These are phyloP conservation scores for Phialocephala sp. DNA, from an alignment of 2,329 filamentous ascomycete species.

Conservation along the genomic window DNA sequence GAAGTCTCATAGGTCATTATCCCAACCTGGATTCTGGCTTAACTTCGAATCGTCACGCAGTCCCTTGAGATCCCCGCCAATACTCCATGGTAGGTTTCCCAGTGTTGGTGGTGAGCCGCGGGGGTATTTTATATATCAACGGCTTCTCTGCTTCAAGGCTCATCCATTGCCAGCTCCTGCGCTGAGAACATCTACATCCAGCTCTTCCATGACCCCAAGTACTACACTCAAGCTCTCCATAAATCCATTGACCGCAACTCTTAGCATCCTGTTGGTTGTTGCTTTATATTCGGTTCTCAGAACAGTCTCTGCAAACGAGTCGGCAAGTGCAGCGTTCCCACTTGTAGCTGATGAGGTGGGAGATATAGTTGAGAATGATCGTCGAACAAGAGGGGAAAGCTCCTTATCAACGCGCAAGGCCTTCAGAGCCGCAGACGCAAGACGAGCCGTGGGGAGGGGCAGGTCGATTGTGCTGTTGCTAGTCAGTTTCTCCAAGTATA, in stretches of 20 bases:
- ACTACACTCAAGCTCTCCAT: constrained; percentile 89
- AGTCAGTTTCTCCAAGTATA: neutral
- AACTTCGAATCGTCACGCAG: neutral
- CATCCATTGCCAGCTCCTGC: constrained; percentile 42
- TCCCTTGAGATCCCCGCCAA: neutral
- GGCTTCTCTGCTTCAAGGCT: neutral
- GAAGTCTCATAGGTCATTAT: neutral
- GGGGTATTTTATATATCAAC: neutral
- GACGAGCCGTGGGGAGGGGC: constrained; percentile 80
- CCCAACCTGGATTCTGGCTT: neutral
- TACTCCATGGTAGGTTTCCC: neutral
- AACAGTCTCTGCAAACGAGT: constrained; percentile 52
- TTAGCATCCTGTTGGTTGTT: constrained; percentile 93
- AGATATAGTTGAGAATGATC: constrained; percentile 66
- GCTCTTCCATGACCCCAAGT: constrained; percentile 85
- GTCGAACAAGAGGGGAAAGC: constrained; percentile 81
- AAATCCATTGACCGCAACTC: constrained; percentile 94
- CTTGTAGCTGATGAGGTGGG: constrained; percentile 27
- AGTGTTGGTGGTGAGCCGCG: neutral
- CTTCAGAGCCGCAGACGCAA: constrained; percentile 76
- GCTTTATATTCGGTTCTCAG: constrained; percentile 81
- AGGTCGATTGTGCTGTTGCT: constrained; percentile 38
- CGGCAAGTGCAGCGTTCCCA: constrained; percentile 4
- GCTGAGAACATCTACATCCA: constrained; percentile 83
- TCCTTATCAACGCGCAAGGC: constrained; percentile 87